phyloP scores from a whole-genome alignment of 768 basidiomycete species.

The Austroboletus eburneus region DNA sequence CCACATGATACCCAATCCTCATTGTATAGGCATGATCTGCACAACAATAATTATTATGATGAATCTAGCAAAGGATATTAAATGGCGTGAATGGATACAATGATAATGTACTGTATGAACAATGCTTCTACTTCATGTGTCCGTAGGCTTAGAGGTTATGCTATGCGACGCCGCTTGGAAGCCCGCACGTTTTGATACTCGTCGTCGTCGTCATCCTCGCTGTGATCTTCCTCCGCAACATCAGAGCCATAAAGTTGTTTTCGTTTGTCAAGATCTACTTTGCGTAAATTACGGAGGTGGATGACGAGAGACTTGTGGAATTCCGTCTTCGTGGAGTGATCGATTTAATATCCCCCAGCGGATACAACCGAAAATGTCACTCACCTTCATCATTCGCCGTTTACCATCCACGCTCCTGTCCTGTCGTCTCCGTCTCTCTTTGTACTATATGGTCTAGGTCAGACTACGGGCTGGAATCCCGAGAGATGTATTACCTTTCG shows the following conservation, averaged over 20 bases:
- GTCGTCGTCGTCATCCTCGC: constrained; percentile 34
- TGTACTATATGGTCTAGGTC: constrained; percentile 41
- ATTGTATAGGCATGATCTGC: constrained; percentile 12
- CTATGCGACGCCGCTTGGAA: constrained; percentile 30
- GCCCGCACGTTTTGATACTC: constrained; percentile 30
- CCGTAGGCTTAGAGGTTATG: constrained; percentile 18
- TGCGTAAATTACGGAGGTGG: constrained; percentile 60
- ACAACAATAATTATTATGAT: constrained; percentile 24
- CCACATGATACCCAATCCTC: no score
- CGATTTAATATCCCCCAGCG: constrained; percentile 1
- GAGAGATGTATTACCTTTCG: constrained; percentile 48
- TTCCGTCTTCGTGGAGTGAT: constrained; percentile 45
- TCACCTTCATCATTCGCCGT: constrained; percentile 56
- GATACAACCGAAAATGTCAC: constrained; percentile 9
- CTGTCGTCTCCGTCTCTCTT: constrained; percentile 54
- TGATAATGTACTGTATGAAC: constrained; percentile 22
- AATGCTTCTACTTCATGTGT: constrained; percentile 18
- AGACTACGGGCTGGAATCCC: constrained; percentile 5
- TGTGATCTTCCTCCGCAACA: constrained; percentile 34
- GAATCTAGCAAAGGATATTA: constrained; percentile 29
- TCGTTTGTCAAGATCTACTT: constrained; percentile 51
- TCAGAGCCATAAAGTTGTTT: constrained; percentile 39
- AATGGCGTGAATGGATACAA: constrained; percentile 24
- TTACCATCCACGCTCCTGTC: constrained; percentile 48
- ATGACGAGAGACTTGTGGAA: constrained; percentile 60